Evolutionary conservation across 225 moss, liverwort and hornwort genomes (phyloP), one percentile per base, ranked within the genome.

Genomic region (Climacium dendroides): DNA sequence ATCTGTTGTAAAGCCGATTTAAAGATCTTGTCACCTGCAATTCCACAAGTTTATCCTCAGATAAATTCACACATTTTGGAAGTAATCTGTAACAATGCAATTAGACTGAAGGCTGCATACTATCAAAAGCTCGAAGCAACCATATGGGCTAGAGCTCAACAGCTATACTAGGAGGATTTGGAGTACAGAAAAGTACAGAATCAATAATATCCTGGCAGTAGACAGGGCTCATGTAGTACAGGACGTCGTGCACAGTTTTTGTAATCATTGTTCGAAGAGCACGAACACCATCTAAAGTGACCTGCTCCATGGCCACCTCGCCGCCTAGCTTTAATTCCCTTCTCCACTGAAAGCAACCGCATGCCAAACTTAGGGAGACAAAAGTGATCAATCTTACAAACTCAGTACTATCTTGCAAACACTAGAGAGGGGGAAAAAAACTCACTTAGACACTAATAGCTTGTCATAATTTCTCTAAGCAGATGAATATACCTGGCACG

Each of bases 181-280:
- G 78, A 85, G 82, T 89, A 73, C 74, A 89, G 90, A 85, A 85
- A 55, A 74, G 85, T 95, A 99, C 98, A 84, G 98, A 99, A 91
- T 99, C 96, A 83, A 99, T 97, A 69, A 99, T 96, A 88, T 96
- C 98, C 89, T 99, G 98, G 90, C 98, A 99, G 89, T 97, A 99
- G 78, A 97, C 94, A 84, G 98, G 98, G 92, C 97, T 99, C 98
- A 99, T 97, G 75, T 99, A 99, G 87, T 99, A 99, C 72, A 99
- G 94, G 67, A 99, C 98, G 90, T 99, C 98, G 91, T 99, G 98
- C 71, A 99, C 98, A 89, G 98, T 99, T 78, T 95, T 94, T 85
- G 97, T 97, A 87, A 99, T 92, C 98, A 99, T 99, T 80, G 98
- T 95, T 83, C 98, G 95, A 91, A 99, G 90, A 82, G 95, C 95